Evolutionary conservation across 2,329 filamentous ascomycete genomes (phyloP).

Genomic region (Fusarium nisikadoi): DNA sequence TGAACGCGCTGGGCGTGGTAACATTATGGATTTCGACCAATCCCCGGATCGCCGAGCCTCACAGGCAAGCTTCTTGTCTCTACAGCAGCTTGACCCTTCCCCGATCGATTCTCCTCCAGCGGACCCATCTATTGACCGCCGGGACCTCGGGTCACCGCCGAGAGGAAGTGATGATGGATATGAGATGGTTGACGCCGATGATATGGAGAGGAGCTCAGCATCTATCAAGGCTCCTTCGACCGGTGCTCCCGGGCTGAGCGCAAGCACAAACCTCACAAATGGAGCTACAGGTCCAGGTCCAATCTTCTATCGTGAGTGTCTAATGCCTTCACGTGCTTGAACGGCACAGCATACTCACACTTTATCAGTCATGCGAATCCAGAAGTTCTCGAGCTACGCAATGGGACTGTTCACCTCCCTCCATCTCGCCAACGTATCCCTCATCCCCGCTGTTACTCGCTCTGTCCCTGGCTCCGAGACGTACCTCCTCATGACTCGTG

Average conservation of each 20-base stretch:
- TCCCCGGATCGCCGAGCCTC: constrained; percentile 39
- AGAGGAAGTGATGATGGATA: constrained; percentile 47
- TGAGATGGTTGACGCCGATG: constrained; percentile 42
- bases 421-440: constrained; percentile 82
- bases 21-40: constrained; percentile 41
- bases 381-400: constrained; percentile 90
- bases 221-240: constrained; percentile 56
- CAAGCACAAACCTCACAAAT: constrained; percentile 46
- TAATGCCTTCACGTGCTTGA: neutral
- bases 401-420: constrained; percentile 80
- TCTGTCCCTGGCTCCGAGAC: constrained; percentile 81
- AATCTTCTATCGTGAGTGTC: constrained; percentile 76
- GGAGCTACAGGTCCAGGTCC: constrained; percentile 66
- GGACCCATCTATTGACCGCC: constrained; percentile 52
- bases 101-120: constrained; percentile 72
- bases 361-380: constrained; percentile 65
- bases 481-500: constrained; percentile 89
- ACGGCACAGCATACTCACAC: neutral
- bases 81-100: constrained; percentile 83
- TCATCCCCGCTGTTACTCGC: constrained; percentile 79
- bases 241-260: constrained; percentile 67
- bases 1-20: constrained; percentile 20
- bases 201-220: constrained; percentile 46
- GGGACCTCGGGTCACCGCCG: constrained; percentile 52
- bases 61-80: constrained; percentile 62